phyloP scores from a whole-genome alignment of 2,329 filamentous ascomycete genomes.

The Pseudocercospora fuligena region DNA sequence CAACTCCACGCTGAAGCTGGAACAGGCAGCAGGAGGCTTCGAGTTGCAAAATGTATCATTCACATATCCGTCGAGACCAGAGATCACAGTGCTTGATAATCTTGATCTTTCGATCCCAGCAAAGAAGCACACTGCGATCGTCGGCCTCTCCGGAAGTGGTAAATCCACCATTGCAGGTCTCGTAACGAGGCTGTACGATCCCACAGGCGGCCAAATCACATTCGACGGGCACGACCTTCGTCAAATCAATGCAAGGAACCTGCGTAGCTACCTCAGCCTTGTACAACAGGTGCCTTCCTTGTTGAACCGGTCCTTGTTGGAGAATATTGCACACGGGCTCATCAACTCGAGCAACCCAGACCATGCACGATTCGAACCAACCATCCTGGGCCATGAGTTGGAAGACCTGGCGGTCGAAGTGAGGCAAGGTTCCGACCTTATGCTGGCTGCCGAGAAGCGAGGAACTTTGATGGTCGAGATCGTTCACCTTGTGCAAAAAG shows the following conservation, averaged over 20 bases:
- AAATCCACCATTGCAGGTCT: constrained; percentile 48
- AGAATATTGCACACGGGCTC: constrained; percentile 57
- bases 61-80: constrained; percentile 47
- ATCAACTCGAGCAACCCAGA: constrained; percentile 7
- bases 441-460: constrained; percentile 44
- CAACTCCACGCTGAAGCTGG: not conserved
- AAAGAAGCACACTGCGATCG: constrained; percentile 44
- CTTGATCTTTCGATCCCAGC: constrained; percentile 44
- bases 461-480: constrained; percentile 53
- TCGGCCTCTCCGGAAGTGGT: constrained; percentile 48
- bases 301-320: constrained; percentile 56
- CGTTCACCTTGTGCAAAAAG: constrained; percentile 52
- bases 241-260: constrained; percentile 43
- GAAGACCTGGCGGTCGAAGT: constrained; percentile 56
- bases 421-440: constrained; percentile 56
- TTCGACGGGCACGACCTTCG: constrained; percentile 46
- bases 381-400: constrained; percentile 32
- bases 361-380: not conserved
- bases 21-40: constrained; percentile 33
- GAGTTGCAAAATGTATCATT: constrained; percentile 47
- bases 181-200: constrained; percentile 44
- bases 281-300: constrained; percentile 59
- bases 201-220: constrained; percentile 34
- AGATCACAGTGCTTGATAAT: constrained; percentile 44
- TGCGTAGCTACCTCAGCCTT: constrained; percentile 42